Percentiles rank a stretch among this genome's conserved stretches.
These are phyloP conservation scores for Oryza meridionalis DNA, from an alignment of 176 grass and related monocot species.

Conservation along the genomic window DNA sequence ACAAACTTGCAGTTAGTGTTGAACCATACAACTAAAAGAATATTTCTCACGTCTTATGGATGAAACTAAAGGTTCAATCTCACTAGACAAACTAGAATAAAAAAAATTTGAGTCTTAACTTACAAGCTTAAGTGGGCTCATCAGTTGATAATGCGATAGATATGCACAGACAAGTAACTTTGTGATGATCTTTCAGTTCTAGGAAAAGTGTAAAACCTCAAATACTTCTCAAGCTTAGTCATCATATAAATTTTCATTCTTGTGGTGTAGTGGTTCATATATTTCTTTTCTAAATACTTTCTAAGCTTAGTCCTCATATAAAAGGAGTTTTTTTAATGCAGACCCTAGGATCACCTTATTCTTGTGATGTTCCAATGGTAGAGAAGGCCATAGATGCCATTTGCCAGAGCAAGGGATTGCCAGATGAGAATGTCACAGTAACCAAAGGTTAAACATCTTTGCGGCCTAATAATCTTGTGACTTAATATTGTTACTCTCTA, in stretches of 20 bases:
- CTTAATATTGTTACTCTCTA: neutral
- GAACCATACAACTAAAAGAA: too few species aligned
- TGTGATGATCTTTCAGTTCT: neutral
- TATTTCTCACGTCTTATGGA: neutral
- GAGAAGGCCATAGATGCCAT: slow-evolving; percentile 78
- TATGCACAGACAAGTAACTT: neutral
- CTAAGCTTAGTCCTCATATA: too few species aligned
- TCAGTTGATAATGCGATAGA: too few species aligned
- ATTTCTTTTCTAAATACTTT: neutral
- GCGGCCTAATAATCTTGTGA: neutral
- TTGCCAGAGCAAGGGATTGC: slow-evolving; percentile 58
- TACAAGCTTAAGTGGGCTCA: too few species aligned
- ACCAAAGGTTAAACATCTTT: slow-evolving; percentile 63
- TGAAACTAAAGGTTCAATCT: neutral
- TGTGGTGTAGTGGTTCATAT: neutral
- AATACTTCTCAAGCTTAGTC: neutral
- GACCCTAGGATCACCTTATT: slow-evolving; percentile 52
- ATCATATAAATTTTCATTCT: slow-evolving; percentile 1
- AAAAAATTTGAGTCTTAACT: too few species aligned
- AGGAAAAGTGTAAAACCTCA: neutral
- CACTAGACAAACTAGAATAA: too few species aligned
- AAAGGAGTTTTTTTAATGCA: neutral
- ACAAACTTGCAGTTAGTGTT: too few species aligned
- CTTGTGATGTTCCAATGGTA: slow-evolving; percentile 80
- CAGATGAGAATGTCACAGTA: slow-evolving; percentile 69